phyloP scores from a whole-genome alignment of 192 early-diverging fungal species.

The Coemansia sp. region DNA sequence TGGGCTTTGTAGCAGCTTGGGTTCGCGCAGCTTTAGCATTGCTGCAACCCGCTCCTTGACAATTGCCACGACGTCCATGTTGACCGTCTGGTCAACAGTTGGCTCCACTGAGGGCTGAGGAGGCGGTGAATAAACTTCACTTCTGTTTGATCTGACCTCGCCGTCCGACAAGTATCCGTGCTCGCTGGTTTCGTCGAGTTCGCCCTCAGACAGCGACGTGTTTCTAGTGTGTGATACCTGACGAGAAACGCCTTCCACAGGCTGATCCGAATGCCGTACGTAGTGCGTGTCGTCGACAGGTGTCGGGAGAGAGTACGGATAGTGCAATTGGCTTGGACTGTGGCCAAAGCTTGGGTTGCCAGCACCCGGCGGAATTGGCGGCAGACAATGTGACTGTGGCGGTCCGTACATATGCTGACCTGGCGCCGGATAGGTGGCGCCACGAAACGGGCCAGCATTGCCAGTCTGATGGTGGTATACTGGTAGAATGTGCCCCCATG shows the following conservation, averaged over 20 bases:
- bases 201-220: constrained; percentile 31
- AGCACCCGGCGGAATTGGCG: background rate
- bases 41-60: constrained; percentile 23
- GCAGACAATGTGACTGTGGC: background rate
- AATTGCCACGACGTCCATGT: constrained; percentile 19
- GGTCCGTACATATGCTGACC: background rate
- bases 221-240: background rate
- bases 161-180: constrained; percentile 19
- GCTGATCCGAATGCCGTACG: background rate
- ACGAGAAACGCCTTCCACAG: background rate
- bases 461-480: background rate
- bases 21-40: constrained; percentile 25
- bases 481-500: background rate
- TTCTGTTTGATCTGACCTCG: constrained; percentile 3
- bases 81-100: background rate
- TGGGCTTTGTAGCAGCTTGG: constrained; percentile 30
- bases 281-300: constrained; percentile 4
- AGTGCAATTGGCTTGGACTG: background rate
- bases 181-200: constrained; percentile 12
- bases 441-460: background rate
- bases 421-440: background rate
- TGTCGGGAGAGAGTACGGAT: background rate
- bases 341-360: background rate
- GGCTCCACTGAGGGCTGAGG: background rate
- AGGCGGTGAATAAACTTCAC: background rate